Conservation (phyloP, 352 stramenopile genomes). For the Phytophthora pinifolia region DNA sequence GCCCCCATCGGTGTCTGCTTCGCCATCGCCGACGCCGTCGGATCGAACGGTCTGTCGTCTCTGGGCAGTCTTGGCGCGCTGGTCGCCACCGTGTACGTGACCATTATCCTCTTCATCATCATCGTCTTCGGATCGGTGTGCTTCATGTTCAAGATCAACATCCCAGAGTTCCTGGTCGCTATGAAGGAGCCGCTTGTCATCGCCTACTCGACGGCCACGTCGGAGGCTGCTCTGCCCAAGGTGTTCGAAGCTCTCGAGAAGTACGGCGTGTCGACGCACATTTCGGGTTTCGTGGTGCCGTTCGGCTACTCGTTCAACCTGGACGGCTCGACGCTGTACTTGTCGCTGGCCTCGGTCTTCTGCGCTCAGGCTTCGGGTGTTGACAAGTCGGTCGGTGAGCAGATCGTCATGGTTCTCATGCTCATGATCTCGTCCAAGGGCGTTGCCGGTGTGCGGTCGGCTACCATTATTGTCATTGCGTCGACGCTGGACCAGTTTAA, state of each 20-base stretch:
- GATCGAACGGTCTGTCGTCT: no score
- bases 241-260: conserved; percentile 54
- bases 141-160: conserved; percentile 52
- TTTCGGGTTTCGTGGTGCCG: conserved; percentile 55
- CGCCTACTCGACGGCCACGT: conserved; percentile 58
- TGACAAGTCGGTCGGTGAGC: conserved; percentile 53
- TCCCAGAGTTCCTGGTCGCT: conserved; percentile 39
- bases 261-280: conserved; percentile 52
- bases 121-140: no score
- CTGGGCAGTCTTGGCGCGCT: no score
- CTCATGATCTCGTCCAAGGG: conserved; percentile 62
- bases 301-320: conserved; percentile 78
- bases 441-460: conserved; percentile 51
- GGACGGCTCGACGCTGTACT: no score
- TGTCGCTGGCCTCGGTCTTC: conserved; percentile 50
- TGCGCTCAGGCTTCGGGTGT: conserved; percentile 49
- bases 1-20: no score
- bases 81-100: no score
- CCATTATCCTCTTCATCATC: no score
- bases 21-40: no score
- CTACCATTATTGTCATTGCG: conserved; percentile 45
- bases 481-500: conserved; percentile 55
- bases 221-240: conserved; percentile 54
- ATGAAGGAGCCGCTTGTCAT: conserved; percentile 61
- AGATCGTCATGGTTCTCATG: conserved; percentile 64